Evolutionary conservation across 1,284 basidiomycete species (phyloP).

Genomic region (Ceratobasidium sp.): DNA sequence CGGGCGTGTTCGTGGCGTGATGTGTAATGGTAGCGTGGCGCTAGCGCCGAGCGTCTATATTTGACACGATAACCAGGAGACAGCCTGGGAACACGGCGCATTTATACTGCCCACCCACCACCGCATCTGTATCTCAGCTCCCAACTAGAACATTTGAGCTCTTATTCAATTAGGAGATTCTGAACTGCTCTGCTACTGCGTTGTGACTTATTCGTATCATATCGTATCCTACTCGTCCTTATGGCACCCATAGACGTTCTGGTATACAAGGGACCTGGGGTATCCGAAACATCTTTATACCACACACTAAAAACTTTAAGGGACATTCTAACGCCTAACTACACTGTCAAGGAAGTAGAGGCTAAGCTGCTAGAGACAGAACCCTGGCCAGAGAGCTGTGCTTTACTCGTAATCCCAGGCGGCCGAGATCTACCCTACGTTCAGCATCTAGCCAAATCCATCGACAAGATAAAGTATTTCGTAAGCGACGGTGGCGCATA

Average conservation of each 20-base stretch:
- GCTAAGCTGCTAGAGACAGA: constrained; percentile 64
- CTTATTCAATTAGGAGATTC: neutral
- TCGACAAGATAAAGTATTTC: constrained; percentile 64
- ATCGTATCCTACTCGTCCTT: neutral
- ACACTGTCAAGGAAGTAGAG: constrained; percentile 75
- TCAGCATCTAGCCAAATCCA: constrained; percentile 54
- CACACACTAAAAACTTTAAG: constrained; percentile 65
- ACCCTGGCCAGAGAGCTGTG: constrained; percentile 79
- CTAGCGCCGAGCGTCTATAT: neutral
- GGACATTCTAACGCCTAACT: constrained; percentile 70
- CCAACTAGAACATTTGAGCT: neutral
- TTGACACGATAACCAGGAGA: neutral
- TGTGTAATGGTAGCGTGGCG: neutral
- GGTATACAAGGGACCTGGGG: constrained; percentile 78
- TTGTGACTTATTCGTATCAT: constrained; percentile 4
- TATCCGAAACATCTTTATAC: constrained; percentile 63
- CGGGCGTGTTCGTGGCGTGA: constrained; percentile 7
- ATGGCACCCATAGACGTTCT: constrained; percentile 71
- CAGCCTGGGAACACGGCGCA: constrained; percentile 17
- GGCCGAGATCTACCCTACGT: constrained; percentile 61
- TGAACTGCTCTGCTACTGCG: too few species aligned
- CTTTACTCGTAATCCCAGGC: constrained; percentile 78
- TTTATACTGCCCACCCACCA: neutral
- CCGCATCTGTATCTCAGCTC: neutral
- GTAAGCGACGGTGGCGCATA: constrained; percentile 73